phyloP scores from a whole-genome alignment of 345 rosid genomes.

The Lepidium africanum region DNA sequence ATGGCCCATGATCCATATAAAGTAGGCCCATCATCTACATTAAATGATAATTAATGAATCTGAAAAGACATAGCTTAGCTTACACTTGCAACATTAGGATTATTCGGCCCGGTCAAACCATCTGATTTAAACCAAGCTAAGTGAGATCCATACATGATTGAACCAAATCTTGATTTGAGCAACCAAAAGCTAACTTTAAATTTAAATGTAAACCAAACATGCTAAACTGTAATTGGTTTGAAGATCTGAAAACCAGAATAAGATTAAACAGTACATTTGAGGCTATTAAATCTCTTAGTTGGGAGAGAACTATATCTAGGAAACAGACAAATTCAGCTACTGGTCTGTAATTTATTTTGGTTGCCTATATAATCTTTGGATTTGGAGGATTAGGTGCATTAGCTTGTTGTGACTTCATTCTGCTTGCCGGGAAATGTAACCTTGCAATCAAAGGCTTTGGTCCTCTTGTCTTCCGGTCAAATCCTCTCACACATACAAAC shows the following conservation, averaged over 20 bases:
- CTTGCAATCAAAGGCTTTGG: slow-evolving; percentile 79
- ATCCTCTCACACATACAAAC: slow-evolving; percentile 86
- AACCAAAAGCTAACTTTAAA: background rate
- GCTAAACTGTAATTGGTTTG: background rate
- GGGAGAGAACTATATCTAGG: background rate
- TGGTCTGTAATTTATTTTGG: background rate
- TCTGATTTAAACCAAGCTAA: background rate
- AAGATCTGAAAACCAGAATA: background rate
- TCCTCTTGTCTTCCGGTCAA: slow-evolving; percentile 56
- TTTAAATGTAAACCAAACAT: background rate
- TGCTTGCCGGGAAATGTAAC: slow-evolving; percentile 81
- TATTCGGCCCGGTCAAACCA: background rate
- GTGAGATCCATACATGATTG: too few relatives aligned
- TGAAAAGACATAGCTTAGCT: too few relatives aligned
- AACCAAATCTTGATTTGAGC: background rate
- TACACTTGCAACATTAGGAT: background rate
- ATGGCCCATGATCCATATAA: background rate
- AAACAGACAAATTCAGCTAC: background rate
- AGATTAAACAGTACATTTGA: background rate
- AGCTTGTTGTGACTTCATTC: slow-evolving; percentile 25
- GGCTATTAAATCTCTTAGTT: background rate
- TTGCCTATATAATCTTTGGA: background rate
- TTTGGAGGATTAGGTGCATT: background rate
- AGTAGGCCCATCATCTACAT: background rate
- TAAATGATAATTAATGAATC: too few relatives aligned